Base-by-base conservation (phyloP, 176 grass and related monocot genomes). In the Hyparrhenia diplandra region DNA sequence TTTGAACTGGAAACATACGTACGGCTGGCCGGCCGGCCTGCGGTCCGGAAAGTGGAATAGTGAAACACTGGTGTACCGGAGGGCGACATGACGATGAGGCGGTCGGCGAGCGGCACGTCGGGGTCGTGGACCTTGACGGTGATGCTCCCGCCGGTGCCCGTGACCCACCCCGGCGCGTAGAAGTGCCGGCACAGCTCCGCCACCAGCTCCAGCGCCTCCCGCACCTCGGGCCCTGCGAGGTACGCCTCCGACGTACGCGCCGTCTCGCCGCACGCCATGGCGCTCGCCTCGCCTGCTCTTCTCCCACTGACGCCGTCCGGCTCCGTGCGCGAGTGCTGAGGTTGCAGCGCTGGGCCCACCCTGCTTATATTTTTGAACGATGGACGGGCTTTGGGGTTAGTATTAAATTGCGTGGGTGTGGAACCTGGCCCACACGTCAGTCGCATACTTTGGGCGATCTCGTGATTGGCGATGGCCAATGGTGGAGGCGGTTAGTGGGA, bases 131-230 rank as follows among this genome's bases (percentile, higher is more conserved):
- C 91, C 82, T 94, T 94, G 79, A 94, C 80, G 71, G 94, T 91
- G 91, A 97, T 91, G 84, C 88, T 94, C 29, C 89, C 85, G 42
- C 91, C 87, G 24, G 89, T 94, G 46, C 89, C 89, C 10, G 91
- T 94, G 78, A 97, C 87, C 91, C 94, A 92, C 2, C 91, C 94
- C 72, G 87, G 87, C 36, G 61, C 35, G 87, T 97, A 97, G 80
- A 97, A 97, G 82, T 92, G 91, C 25, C 94, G 91, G 79, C 91
- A 97, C 30, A 94, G 89, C 42, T 94, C 91, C 12, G 94, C 79
- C 58, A 97, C 94, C 45, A 97, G 87, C 79, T 86, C 84, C 41
- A 89, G 84, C 41, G 91, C 85, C 80, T 94, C 89, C 68, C 64
- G n/a, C 61, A 94, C 94, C 8, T 82, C 72, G 3, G 59, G 52